Conservation (phyloP, 495 filamentous ascomycete species). For the Podospora comata region DNA sequence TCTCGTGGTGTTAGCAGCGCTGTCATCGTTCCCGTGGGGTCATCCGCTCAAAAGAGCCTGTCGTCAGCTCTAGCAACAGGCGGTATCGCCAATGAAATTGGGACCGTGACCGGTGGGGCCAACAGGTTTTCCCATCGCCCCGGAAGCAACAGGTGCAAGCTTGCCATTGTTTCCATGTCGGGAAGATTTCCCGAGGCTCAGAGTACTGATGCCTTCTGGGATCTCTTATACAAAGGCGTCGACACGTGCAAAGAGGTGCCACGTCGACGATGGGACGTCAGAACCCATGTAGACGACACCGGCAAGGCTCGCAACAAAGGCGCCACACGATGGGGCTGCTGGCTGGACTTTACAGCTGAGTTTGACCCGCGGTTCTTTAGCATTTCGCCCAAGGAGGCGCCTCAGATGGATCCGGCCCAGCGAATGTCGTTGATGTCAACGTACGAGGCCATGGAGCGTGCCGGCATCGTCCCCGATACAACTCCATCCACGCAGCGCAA, state of each 20-base stretch:
- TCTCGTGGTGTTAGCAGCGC: not conserved
- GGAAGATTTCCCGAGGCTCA: conserved; percentile 64
- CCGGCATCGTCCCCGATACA: conserved; percentile 75
- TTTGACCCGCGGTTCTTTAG: conserved; percentile 89
- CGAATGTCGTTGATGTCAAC: conserved; percentile 73
- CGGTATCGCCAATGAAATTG: conserved; percentile 23
- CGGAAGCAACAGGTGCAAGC: conserved; percentile 26
- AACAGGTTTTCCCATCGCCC: not conserved
- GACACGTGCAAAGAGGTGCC: conserved; percentile 56
- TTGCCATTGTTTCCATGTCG: conserved; percentile 73
- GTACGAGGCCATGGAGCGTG: conserved; percentile 83
- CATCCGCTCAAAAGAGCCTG: conserved; percentile 11
- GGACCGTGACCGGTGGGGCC: conserved; percentile 26
- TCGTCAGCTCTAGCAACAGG: conserved; percentile 24
- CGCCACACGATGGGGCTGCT: conserved; percentile 75
- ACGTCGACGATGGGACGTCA: conserved; percentile 65
- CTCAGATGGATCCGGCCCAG: conserved; percentile 81
- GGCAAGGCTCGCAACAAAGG: conserved; percentile 71
- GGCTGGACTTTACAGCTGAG: conserved; percentile 70
- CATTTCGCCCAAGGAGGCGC: conserved; percentile 84
- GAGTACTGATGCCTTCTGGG: conserved; percentile 62
- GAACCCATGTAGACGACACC: conserved; percentile 67
- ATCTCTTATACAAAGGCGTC: conserved; percentile 60
- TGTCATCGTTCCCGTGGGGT: not conserved
- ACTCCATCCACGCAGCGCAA: conserved; percentile 78